Conservation (phyloP, 2,329 filamentous ascomycete species). For the Boeremia exigua region DNA sequence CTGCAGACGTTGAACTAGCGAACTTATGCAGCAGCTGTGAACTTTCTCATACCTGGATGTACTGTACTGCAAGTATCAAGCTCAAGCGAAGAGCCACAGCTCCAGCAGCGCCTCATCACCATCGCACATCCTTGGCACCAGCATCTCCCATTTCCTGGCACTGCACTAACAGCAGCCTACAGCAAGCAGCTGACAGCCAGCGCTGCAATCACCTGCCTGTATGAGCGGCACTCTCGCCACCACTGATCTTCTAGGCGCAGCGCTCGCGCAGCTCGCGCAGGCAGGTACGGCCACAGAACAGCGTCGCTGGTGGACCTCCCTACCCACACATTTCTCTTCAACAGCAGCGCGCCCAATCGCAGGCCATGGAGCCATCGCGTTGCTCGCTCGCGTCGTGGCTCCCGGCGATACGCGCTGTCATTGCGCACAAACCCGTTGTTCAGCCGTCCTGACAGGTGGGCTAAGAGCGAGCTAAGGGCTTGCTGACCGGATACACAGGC, state of each 20-base stretch:
- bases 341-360: constrained; percentile 1
- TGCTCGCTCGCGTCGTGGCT: neutral
- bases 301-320: neutral
- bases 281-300: neutral
- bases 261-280: neutral
- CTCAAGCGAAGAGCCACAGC: neutral
- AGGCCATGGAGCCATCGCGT: neutral
- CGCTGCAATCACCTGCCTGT: neutral
- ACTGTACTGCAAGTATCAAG: neutral
- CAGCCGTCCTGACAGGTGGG: constrained; percentile 3
- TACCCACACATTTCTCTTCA: neutral
- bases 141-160: neutral
- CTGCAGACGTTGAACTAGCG: neutral
- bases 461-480: neutral
- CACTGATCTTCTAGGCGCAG: neutral
- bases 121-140: neutral
- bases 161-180: neutral
- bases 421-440: neutral
- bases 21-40: neutral
- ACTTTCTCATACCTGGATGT: neutral
- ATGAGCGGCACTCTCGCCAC: constrained; percentile 1
- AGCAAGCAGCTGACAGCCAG: neutral
- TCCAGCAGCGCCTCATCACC: neutral
- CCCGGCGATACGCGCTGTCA: constrained; percentile 3
- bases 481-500: neutral